These are phyloP conservation scores for Macadamia integrifolia DNA, from an alignment of 164 flowering plant genomes.

Conservation along the genomic window DNA sequence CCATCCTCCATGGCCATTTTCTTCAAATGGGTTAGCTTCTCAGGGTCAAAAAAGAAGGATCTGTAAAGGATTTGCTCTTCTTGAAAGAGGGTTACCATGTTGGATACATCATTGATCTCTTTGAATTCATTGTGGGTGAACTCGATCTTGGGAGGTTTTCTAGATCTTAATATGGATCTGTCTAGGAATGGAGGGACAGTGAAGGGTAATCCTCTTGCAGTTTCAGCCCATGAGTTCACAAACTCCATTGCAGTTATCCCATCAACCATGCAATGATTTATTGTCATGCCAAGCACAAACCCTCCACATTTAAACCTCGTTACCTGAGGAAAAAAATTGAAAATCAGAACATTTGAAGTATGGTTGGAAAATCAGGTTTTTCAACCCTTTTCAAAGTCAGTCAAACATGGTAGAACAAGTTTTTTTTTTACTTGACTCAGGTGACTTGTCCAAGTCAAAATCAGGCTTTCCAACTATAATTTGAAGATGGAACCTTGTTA, in stretches of 20 bases:
- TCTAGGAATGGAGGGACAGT: not conserved
- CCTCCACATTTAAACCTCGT: slow-evolving; percentile 2
- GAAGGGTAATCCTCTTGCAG: not conserved
- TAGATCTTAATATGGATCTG: not conserved
- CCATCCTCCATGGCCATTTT: not conserved
- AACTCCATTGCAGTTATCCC: not conserved
- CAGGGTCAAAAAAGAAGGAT: not conserved
- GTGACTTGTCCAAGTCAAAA: too few relatives aligned
- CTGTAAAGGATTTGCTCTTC: not conserved
- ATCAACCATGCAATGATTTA: not conserved
- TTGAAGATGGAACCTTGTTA: too few relatives aligned
- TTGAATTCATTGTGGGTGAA: not conserved
- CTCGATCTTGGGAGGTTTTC: not conserved
- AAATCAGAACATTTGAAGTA: too few relatives aligned
- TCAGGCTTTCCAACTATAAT: too few relatives aligned
- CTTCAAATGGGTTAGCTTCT: not conserved
- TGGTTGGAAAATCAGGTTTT: too few relatives aligned
- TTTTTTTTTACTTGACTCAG: too few relatives aligned
- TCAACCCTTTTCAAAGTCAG: too few relatives aligned
- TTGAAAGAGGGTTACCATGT: not conserved
- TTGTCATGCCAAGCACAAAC: not conserved
- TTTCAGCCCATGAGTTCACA: not conserved
- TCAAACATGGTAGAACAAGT: too few relatives aligned
- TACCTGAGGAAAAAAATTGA: not conserved
- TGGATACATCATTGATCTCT: not conserved